These are phyloP conservation scores for Ceratobasidium sp. DNA, from an alignment of 1,284 basidiomycete species.

Conservation along the genomic window DNA sequence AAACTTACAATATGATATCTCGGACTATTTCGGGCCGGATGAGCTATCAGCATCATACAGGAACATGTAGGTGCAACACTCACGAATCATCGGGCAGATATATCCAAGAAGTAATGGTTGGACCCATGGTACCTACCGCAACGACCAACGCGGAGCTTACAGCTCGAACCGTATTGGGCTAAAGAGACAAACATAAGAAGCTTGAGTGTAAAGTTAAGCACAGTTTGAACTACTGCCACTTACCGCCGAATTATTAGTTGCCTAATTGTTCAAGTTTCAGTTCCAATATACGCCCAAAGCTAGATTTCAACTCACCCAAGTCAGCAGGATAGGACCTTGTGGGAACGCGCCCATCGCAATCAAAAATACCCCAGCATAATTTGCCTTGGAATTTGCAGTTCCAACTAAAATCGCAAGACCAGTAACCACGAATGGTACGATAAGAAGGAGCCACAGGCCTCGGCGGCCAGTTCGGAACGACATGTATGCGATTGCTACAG, in stretches of 20 bases:
- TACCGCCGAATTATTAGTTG: conserved; percentile 48
- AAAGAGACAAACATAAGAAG: neutral
- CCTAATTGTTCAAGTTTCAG: conserved; percentile 20
- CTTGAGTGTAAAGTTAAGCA: neutral
- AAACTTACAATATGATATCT: conserved; percentile 45
- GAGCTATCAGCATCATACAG: neutral
- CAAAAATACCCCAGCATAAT: conserved; percentile 50
- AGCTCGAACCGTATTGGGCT: conserved; percentile 48
- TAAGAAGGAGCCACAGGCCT: conserved; percentile 49
- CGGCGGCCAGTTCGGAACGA: conserved; percentile 47
- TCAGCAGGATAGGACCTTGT: conserved; percentile 48
- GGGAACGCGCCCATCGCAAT: conserved; percentile 50
- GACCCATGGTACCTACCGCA: conserved; percentile 49
- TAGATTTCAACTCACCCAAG: conserved; percentile 45
- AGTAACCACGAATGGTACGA: conserved; percentile 46
- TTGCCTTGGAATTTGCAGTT: conserved; percentile 42
- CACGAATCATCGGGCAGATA: conserved; percentile 49
- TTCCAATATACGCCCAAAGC: neutral
- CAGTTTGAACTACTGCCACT: neutral
- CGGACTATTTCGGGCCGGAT: conserved; percentile 23
- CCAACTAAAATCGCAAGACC: conserved; percentile 48
- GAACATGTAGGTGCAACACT: neutral
- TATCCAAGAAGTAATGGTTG: conserved; percentile 49
- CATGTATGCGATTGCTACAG: conserved; percentile 46
- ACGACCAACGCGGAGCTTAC: conserved; percentile 51